phyloP scores from a whole-genome alignment of 768 basidiomycete genomes.

The Hebeloma cylindrosporum region DNA sequence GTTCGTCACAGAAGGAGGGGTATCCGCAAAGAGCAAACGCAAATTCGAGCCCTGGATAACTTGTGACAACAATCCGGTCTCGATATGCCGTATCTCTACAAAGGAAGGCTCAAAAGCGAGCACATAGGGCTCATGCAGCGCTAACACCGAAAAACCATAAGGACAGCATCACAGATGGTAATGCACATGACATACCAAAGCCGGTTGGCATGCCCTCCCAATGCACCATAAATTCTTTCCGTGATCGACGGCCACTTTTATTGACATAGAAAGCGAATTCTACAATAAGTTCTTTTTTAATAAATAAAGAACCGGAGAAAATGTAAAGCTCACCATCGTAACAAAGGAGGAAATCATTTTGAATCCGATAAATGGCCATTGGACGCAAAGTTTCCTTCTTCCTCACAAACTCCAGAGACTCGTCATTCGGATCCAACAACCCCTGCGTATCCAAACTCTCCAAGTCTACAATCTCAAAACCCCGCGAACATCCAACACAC shows the following conservation, averaged over 20 bases:
- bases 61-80: conserved; percentile 88
- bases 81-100: conserved; percentile 94
- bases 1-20: conserved; percentile 82
- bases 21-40: conserved; percentile 89
- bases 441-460: conserved; percentile 97
- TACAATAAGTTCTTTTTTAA: conserved; percentile 32
- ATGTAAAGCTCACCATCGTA: conserved; percentile 77
- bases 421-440: conserved; percentile 88
- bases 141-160: no score
- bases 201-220: conserved; percentile 96
- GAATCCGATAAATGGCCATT: conserved; percentile 95
- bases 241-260: conserved; percentile 89
- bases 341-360: conserved; percentile 94
- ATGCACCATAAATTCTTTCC: conserved; percentile 90
- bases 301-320: background rate
- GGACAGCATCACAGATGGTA: background rate
- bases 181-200: conserved; percentile 67
- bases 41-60: conserved; percentile 94
- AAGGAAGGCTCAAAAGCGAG: conserved; percentile 60
- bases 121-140: no score
- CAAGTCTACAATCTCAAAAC: conserved; percentile 98
- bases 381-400: conserved; percentile 87
- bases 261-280: conserved; percentile 99
- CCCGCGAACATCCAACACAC: conserved; percentile 95
- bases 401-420: conserved; percentile 89